Evolutionary conservation across 306 rosid genomes (phyloP).

Genomic region (Mimosa pudica): DNA sequence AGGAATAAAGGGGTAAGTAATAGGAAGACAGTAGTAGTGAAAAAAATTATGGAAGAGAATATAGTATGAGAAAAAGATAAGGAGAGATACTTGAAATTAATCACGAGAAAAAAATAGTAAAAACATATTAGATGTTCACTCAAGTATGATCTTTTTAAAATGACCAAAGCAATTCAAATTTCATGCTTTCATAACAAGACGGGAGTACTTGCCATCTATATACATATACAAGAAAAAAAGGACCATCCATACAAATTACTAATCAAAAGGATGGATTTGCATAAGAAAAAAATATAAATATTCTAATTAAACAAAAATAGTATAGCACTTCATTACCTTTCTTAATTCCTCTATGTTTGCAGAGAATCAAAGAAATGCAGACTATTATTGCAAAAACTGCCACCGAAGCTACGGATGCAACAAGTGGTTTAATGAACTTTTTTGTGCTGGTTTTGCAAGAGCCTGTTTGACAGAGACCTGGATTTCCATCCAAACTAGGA

Average conservation of each 20-base stretch:
- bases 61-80: no score
- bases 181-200: no score
- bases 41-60: no score
- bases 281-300: neutral
- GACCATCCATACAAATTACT: no score
- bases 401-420: conserved; percentile 13
- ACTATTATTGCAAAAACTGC: conserved; percentile 2
- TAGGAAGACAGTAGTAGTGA: no score
- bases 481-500: conserved; percentile 17
- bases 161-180: no score
- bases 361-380: conserved; percentile 7
- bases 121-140: no score
- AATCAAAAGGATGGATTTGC: neutral
- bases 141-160: no score
- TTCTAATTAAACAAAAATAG: neutral
- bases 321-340: neutral
- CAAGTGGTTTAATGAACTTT: conserved; percentile 1
- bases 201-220: no score
- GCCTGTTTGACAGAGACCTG: neutral
- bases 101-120: no score
- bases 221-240: neutral
- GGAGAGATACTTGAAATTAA: no score
- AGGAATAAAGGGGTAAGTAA: no score
- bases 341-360: conserved; percentile 10
- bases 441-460: conserved; percentile 13